Evolutionary conservation across 1,284 basidiomycete species (phyloP), one percentile per base, ranked within the genome.

Genomic region (Rhodotorula sp.): DNA sequence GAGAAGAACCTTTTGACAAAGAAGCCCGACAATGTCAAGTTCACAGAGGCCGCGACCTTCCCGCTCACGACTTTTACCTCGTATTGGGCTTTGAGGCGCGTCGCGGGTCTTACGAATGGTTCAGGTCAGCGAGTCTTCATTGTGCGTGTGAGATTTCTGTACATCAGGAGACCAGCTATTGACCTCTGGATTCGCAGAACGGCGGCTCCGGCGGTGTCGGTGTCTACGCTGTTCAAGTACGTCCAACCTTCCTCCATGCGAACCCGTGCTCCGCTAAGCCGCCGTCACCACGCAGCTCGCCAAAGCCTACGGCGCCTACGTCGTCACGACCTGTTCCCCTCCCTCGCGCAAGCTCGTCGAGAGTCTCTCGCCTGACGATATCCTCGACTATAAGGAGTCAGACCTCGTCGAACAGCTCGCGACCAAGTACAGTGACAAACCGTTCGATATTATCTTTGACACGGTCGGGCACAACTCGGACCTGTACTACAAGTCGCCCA

Each of bases 201-300:
- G 89, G 89, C 0, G 89, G 87, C 0, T 86, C 84, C 34, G 85
- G 87, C 2, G 81, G 85, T 9, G 87, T 89, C 1, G 89, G 89
- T 0, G 81, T 82, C 24, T 83, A 83, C 66, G 88, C 86, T 0
- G 86, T 89, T 34, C 71, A 68, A 44, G 71, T 70, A 6, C 48
- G 67, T 20, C 5, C 34, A 13, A 44, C 54, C 44, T 39, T 29
- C n/a, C n/a, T 32, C 47, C 4, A 22, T 34, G n/a, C 53, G 3
- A 19, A 39, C 24, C 13, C 6, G 17, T 17, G 20, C 6, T 7
- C 44, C 4, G 22, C 22, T 49, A 2, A 20, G n/a, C 29, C 4
- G 19, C 9, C 46, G 2, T 30, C 36, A 2, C n/a, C 29, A 9
- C 22, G 10, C 87, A 89, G 77, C 80, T 90, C 32, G 87, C 87